Conservation (phyloP, 371 early-diverging fungal species). For the Mortierella sp. region DNA sequence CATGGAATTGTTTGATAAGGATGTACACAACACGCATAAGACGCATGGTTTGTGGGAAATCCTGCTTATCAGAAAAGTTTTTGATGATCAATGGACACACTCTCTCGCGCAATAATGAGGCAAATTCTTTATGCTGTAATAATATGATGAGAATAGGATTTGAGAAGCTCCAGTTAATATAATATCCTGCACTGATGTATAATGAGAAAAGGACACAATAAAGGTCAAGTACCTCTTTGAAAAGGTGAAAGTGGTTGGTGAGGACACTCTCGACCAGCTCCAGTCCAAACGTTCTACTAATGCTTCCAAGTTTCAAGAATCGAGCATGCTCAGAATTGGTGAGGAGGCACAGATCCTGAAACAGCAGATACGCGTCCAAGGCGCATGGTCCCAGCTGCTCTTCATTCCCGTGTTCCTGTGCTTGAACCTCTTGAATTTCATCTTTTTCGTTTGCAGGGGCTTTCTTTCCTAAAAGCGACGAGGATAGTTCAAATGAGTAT, state of each 20-base stretch:
- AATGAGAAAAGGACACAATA: background rate
- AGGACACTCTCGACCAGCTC: conserved; percentile 94
- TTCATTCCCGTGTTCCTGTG: conserved; percentile 32
- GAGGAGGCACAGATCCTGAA: conserved; percentile 86
- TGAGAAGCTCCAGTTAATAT: background rate
- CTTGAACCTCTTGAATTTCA: background rate
- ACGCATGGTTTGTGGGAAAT: conserved; percentile 89
- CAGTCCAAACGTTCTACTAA: conserved; percentile 88
- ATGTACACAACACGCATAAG: conserved; percentile 85
- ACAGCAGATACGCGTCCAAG: conserved; percentile 87
- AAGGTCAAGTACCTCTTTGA: conserved; percentile 70
- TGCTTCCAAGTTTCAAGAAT: conserved; percentile 72
- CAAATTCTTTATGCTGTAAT: conserved; percentile 79
- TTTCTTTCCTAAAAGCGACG: conserved; percentile 1
- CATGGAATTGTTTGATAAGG: conserved; percentile 84
- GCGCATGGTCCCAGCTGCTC: conserved; percentile 69
- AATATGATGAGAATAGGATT: background rate
- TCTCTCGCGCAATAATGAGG: conserved; percentile 78
- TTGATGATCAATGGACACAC: conserved; percentile 92
- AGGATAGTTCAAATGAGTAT: background rate
- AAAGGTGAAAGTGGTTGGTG: conserved; percentile 79
- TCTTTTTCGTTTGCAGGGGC: background rate
- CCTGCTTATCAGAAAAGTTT: conserved; percentile 87
- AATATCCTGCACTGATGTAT: too few relatives aligned
- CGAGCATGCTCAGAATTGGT: conserved; percentile 75